Percentiles rank a stretch among this genome's conserved stretches.
Evolutionary conservation across 2,329 filamentous ascomycete species (phyloP).

Genomic region (Orbilia blumenaviensis): DNA sequence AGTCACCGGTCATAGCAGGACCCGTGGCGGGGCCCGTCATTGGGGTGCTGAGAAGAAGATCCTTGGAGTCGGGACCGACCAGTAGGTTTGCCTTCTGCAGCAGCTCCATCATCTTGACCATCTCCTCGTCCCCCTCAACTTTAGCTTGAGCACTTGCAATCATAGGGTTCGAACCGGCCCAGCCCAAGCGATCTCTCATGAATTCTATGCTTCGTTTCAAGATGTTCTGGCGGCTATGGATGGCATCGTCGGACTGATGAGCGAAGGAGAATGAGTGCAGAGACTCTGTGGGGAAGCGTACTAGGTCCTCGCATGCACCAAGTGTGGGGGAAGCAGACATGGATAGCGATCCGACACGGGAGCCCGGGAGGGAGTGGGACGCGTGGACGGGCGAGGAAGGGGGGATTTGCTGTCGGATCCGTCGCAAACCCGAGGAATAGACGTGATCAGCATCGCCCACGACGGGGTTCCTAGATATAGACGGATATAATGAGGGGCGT

Average conservation of each 20-base stretch:
- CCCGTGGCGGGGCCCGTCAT: conserved; percentile 78
- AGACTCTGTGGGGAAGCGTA: conserved; percentile 89
- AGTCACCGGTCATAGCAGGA: conserved; percentile 75
- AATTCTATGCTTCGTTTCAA: conserved; percentile 94
- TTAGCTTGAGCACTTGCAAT: conserved; percentile 85
- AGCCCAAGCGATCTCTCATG: conserved; percentile 89
- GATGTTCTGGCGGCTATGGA: conserved; percentile 91
- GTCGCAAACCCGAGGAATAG: conserved; percentile 84
- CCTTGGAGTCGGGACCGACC: conserved; percentile 61
- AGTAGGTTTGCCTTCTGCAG: conserved; percentile 82
- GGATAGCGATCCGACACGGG: conserved; percentile 74
- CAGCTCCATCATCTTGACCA: conserved; percentile 89
- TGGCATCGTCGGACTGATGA: conserved; percentile 88
- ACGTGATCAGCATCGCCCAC: conserved; percentile 86
- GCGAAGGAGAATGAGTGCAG: conserved; percentile 98
- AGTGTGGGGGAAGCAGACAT: conserved; percentile 71
- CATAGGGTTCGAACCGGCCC: conserved; percentile 77
- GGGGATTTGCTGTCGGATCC: conserved; percentile 87
- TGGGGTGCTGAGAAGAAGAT: conserved; percentile 58
- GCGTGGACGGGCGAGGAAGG: conserved; percentile 54
- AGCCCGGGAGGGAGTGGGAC: conserved; percentile 68
- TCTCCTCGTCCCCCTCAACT: conserved; percentile 81
- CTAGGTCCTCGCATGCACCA: conserved; percentile 83
- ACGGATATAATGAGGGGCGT: no score
- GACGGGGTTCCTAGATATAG: conserved; percentile 77